Evolutionary conservation across 176 grass and related monocot species (phyloP).

Genomic region (Oryza rufipogon): DNA sequence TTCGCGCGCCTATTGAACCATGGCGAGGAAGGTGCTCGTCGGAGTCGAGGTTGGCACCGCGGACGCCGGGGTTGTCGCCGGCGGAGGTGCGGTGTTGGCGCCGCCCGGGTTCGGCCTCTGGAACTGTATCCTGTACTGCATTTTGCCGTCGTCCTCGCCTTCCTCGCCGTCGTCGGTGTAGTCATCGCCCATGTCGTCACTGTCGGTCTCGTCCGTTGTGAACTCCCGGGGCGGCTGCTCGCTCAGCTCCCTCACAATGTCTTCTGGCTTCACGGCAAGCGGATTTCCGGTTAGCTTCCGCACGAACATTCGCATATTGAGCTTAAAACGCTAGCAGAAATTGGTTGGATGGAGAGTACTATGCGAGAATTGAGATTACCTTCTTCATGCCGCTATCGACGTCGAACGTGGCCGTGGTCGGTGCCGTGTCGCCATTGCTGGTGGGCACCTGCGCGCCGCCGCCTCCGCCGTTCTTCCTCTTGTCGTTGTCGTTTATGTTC

Average conservation of each 20-base stretch:
- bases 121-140: constrained; percentile 79
- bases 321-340: neutral
- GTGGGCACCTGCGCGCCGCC: constrained; percentile 12
- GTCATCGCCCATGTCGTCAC: constrained; percentile 58
- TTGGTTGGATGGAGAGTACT: neutral
- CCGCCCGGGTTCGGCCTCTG: constrained; percentile 43
- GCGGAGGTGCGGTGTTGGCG: constrained; percentile 12
- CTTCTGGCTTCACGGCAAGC: constrained; percentile 77
- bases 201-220: constrained; percentile 64
- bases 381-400: constrained; percentile 30
- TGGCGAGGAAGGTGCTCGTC: constrained; percentile 53
- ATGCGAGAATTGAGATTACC: constrained; percentile 32
- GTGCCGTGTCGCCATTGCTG: constrained; percentile 41
- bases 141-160: constrained; percentile 58
- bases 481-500: constrained; percentile 54
- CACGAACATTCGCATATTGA: neutral
- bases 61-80: constrained; percentile 14
- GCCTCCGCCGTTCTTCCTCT: constrained; percentile 50
- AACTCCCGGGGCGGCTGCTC: constrained; percentile 53
- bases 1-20: constrained; percentile 50
- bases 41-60: constrained; percentile 47
- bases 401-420: constrained; percentile 22
- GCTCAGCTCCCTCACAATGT: constrained; percentile 64
- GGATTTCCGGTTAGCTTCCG: constrained; percentile 47
- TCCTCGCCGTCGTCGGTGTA: constrained; percentile 64